Evolutionary conservation across 139 green algal genomes (phyloP).

Genomic region (Asterochloris sp.): DNA sequence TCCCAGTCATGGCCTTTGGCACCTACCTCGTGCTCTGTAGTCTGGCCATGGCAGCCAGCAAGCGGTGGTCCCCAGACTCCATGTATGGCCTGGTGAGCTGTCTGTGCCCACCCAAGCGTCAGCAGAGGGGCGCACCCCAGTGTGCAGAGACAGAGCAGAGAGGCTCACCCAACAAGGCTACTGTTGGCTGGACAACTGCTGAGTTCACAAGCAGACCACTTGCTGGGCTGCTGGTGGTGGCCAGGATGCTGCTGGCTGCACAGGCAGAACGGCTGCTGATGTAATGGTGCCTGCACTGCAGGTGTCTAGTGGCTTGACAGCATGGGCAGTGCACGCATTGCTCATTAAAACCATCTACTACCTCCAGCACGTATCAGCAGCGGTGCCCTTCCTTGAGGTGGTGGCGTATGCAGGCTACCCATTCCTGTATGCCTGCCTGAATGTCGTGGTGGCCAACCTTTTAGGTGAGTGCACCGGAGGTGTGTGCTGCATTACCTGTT

Average conservation of each 20-base stretch:
- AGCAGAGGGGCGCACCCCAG: too few species aligned
- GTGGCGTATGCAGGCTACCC: slow-evolving; percentile 82
- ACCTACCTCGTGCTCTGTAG: slow-evolving; percentile 79
- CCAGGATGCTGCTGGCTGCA: not conserved
- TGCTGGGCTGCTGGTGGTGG: not conserved
- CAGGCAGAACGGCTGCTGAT: too few species aligned
- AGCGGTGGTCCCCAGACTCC: slow-evolving; percentile 65
- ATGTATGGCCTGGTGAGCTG: slow-evolving; percentile 66
- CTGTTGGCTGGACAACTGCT: not conserved
- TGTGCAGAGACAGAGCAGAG: too few species aligned
- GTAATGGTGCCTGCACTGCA: too few species aligned
- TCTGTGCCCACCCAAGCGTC: too few species aligned
- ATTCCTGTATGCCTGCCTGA: slow-evolving; percentile 59
- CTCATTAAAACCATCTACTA: slow-evolving; percentile 56
- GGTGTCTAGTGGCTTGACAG: slow-evolving; percentile 45
- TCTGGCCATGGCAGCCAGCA: slow-evolving; percentile 19
- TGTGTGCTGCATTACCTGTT: too few species aligned
- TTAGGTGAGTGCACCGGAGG: slow-evolving; percentile 8
- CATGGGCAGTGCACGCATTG: slow-evolving; percentile 71
- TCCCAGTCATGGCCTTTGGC: slow-evolving; percentile 84
- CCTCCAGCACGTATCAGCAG: slow-evolving; percentile 60
- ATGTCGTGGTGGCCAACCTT: slow-evolving; percentile 4
- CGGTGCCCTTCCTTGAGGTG: slow-evolving; percentile 79
- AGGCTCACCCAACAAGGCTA: not conserved
- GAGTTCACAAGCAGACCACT: not conserved